Conservation (phyloP, 371 early-diverging fungal genomes). For the Smittium culicis region DNA sequence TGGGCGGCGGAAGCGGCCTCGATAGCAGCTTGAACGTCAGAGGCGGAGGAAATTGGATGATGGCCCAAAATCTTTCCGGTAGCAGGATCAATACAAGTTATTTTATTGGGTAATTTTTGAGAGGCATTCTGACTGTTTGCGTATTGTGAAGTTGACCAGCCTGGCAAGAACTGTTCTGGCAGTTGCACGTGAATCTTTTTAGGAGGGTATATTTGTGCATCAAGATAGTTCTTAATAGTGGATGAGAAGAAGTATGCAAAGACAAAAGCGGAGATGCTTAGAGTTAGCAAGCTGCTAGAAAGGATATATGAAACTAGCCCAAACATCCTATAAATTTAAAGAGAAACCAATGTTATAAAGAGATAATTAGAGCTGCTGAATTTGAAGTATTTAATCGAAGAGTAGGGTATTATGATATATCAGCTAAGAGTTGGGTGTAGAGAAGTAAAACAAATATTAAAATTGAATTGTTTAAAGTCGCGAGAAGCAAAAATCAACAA, state of each 20-base stretch:
- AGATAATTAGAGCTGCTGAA: no score
- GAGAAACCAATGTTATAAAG: no score
- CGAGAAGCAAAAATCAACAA: no score
- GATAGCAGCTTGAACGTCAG: constrained; percentile 43
- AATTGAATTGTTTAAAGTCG: no score
- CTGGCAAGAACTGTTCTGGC: neutral
- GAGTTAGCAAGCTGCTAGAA: neutral
- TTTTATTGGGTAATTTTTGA: constrained; percentile 16
- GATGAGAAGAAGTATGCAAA: neutral
- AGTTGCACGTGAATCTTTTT: neutral
- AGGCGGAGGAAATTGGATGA: constrained; percentile 41
- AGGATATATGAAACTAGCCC: no score
- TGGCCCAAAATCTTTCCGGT: constrained; percentile 59
- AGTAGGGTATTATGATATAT: no score
- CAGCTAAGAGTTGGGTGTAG: no score
- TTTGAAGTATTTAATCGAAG: no score
- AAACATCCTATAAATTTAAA: no score
- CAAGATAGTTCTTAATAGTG: neutral
- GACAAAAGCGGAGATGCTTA: neutral
- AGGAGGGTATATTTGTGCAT: neutral
- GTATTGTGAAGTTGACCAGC: neutral
- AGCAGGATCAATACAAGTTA: constrained; percentile 76
- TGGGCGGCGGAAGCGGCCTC: constrained; percentile 50
- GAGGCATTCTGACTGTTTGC: neutral
- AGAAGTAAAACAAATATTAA: no score